A percentile compares a stretch with the other conserved stretches of the same genome.
These are phyloP conservation scores for Hyphodiscus sp. DNA, from an alignment of 2,329 filamentous ascomycete species.

Conservation along the genomic window DNA sequence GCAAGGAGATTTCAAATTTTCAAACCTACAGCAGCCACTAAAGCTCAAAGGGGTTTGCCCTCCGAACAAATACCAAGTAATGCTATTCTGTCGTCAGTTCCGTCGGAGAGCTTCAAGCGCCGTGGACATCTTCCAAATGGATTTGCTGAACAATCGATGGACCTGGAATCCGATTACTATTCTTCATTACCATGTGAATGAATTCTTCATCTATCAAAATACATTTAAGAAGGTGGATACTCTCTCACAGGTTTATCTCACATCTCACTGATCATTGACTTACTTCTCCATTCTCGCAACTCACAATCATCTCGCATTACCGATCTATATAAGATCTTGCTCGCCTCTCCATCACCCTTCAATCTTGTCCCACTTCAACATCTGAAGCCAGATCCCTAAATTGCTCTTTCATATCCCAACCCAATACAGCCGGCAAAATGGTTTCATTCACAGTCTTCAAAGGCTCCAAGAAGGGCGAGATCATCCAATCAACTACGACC, in stretches of 20 bases:
- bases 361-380: not conserved
- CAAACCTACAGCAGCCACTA: not conserved
- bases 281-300: not conserved
- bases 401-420: too few species aligned
- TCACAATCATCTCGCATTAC: not conserved
- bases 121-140: not conserved
- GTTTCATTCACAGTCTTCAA: constrained; percentile 55
- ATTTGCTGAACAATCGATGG: not conserved
- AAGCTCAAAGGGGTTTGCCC: not conserved
- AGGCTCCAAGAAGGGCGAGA: constrained; percentile 50
- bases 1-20: not conserved
- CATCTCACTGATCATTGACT: too few species aligned
- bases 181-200: not conserved
- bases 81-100: not conserved
- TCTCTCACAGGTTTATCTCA: not conserved
- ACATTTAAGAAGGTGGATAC: not conserved
- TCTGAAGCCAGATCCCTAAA: too few species aligned
- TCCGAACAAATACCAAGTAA: not conserved
- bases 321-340: not conserved
- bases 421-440: constrained; percentile 12
- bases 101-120: not conserved
- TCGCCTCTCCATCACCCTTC: not conserved
- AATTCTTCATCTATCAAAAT: not conserved
- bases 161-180: not conserved
- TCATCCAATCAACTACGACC: constrained; percentile 43